Base-by-base conservation (phyloP, 129 eudicot species). In the Centella asiatica region DNA sequence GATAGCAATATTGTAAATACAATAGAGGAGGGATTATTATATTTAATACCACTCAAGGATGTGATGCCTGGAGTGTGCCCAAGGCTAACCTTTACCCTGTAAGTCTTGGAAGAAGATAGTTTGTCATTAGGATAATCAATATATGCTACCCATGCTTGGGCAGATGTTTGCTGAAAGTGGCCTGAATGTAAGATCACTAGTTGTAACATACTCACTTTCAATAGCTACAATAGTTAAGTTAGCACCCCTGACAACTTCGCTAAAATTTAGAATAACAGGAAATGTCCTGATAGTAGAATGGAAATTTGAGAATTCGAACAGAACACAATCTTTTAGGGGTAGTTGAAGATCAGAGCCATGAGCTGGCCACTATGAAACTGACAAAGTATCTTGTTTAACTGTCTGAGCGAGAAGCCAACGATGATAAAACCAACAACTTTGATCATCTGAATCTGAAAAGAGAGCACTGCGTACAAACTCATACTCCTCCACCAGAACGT, bases 361-460 rank as follows among this genome's bases (percentile, higher is more conserved):
- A 67, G 90, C 77, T 56, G 98, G 95, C 88, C 90, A 87, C 48
- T 82, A 77, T 32, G 85, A 81, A 65, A 80, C 67, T 55, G 76
- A 61, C 57, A 50, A 32, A 51, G 82, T 67, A 55, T 79, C 87
- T 10, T 60, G 62, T 65, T 66, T 84, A 22, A 82, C 65, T 12
- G 95, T 84, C 57, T 84, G 94, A 57, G 80, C 85, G 46, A 92
- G 79, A 76, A 92, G 98, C 98, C 98, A 92, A 44, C 79, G 88
- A 76, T 92, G 95, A 82, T 87, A 92, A 65, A 92, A 86, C 96
- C 98, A 92, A 57, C 95, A 95, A 76, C 98, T 81, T 63, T 92
- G 98, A 83, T 92, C 96, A 72, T 84, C 90, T 18, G 98, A 95
- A 55, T 87, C 98, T 0, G 94, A 84, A 67, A 87, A 92, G 53